Evolutionary conservation across 495 filamentous ascomycete genomes (phyloP), one percentile per base, ranked within the genome.

Genomic region (Acidomyces sp.): DNA sequence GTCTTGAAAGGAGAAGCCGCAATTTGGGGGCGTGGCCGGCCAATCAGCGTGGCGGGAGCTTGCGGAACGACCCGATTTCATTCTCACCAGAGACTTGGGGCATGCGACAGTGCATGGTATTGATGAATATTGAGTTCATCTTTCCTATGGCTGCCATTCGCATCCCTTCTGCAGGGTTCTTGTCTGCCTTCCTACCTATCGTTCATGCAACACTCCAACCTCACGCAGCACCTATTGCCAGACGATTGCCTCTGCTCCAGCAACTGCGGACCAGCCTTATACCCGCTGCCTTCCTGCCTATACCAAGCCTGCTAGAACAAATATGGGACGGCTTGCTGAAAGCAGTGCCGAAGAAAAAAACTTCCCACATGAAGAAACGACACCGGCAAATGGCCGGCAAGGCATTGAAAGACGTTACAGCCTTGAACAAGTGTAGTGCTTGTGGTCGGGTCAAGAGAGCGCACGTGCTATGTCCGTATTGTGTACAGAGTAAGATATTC

Each of bases 341-440:
- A 46, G 90, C 90, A 3, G 90, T 94, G 4, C 90, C 90, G 7
- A 99, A 99, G 71, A 96, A 94, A 65, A 99, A 96, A 74, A 93
- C 86, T 7, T 93, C 88, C 18, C 82, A 99, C 61, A 84, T 82
- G 70, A 95, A 93, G 70, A 93, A 82, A 66, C 78, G 90, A 46
- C 78, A 84, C 53, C 72, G 92, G 51, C 85, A 88, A 51, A 77
- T 95, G 75, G 88, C 85, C 6, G 88, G 88, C 52, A 96, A 96
- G 61, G 85, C 74, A 27, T 65, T 96, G 55, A 82, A 88, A 67
- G 90, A 96, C 55, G 75, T 93, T 16, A 88, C 77, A 37, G 68
- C 70, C 26, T 65, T 99, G 50, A 86, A 81, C 60, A 82, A 74
- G 54, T 99, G 90, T 54, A 77, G 88, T 1, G 80, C 75, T 11